Percentiles rank a stretch among this genome's conserved stretches.
These are phyloP conservation scores for Chrysoporthe deuterocubensis DNA, from an alignment of 2,329 filamentous ascomycete species.

Conservation along the genomic window DNA sequence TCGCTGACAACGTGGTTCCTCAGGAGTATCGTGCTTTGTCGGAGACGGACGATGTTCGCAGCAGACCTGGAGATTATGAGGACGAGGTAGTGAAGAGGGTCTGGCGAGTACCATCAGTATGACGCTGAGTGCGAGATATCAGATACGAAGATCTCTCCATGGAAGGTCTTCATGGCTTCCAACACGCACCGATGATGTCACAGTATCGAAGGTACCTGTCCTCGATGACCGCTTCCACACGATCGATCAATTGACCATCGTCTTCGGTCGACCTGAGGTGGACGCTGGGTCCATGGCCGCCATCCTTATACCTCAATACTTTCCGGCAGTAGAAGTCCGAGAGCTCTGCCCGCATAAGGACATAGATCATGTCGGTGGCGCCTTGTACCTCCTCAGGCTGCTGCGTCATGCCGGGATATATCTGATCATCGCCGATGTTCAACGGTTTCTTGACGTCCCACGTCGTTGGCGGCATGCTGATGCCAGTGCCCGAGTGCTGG, in stretches of 20 bases:
- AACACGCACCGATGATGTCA: slow-evolving; percentile 39
- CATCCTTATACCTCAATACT: slow-evolving; percentile 9
- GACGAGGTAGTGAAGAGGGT: slow-evolving; percentile 43
- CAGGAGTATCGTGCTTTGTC: slow-evolving; percentile 31
- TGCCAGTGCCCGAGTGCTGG: slow-evolving; percentile 34
- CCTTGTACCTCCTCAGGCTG: slow-evolving; percentile 34
- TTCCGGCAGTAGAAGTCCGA: slow-evolving; percentile 42
- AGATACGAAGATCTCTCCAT: too few relatives aligned
- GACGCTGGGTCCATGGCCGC: slow-evolving; percentile 27
- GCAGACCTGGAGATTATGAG: slow-evolving; percentile 35
- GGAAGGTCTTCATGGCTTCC: neutral
- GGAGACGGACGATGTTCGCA: slow-evolving; percentile 35
- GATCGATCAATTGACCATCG: slow-evolving; percentile 27
- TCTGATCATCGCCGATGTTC: slow-evolving; percentile 45
- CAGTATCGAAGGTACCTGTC: slow-evolving; percentile 49
- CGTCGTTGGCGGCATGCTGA: slow-evolving; percentile 29
- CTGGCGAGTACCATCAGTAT: neutral
- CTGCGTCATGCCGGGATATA: slow-evolving; percentile 42
- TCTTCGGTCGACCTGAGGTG: slow-evolving; percentile 30
- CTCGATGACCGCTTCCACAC: slow-evolving; percentile 42
- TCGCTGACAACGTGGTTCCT: slow-evolving; percentile 35
- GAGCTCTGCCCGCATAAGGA: slow-evolving; percentile 44
- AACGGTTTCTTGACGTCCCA: slow-evolving; percentile 41
- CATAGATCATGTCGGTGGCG: slow-evolving; percentile 43
- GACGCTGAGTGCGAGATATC: neutral